These are phyloP conservation scores for Trichoderma polysporum DNA, from an alignment of 2,329 filamentous ascomycete genomes.

Conservation along the genomic window DNA sequence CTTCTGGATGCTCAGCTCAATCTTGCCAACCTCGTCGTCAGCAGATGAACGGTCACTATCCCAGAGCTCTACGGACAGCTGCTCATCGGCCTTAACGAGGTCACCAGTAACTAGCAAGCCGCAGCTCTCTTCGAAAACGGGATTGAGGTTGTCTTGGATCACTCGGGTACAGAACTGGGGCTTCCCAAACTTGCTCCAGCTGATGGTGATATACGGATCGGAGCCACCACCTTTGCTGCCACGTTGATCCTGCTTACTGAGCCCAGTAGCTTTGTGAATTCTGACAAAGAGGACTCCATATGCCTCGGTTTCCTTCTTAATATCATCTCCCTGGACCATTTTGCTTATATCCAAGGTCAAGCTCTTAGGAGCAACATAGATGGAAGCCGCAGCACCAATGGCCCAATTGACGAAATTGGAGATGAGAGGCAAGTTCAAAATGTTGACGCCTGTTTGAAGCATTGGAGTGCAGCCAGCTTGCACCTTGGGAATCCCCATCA, in stretches of 20 bases:
- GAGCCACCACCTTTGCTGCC: conserved; percentile 84
- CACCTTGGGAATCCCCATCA: conserved; percentile 92
- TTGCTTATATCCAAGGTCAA: conserved; percentile 89
- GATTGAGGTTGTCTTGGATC: conserved; percentile 91
- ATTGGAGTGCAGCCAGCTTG: conserved; percentile 88
- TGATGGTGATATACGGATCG: conserved; percentile 92
- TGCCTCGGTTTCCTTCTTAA: conserved; percentile 84
- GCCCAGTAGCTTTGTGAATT: conserved; percentile 80
- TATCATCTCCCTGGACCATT: conserved; percentile 86
- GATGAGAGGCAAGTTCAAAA: conserved; percentile 87
- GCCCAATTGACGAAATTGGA: conserved; percentile 97
- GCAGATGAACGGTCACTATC: conserved; percentile 90
- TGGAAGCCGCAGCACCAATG: conserved; percentile 78
- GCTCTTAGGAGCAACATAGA: conserved; percentile 94
- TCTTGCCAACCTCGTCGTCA: conserved; percentile 92
- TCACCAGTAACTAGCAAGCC: conserved; percentile 85
- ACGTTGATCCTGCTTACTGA: conserved; percentile 87
- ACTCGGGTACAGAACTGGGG: conserved; percentile 97
- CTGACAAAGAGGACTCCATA: conserved; percentile 89
- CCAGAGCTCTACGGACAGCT: conserved; percentile 92
- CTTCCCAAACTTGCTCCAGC: conserved; percentile 95
- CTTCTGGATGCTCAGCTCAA: conserved; percentile 90
- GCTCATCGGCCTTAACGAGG: conserved; percentile 89
- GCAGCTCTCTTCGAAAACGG: conserved; percentile 85
- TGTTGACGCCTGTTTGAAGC: conserved; percentile 85